phyloP scores from a whole-genome alignment of 345 rosid genomes.

The Eucalyptus erythrocorys region DNA sequence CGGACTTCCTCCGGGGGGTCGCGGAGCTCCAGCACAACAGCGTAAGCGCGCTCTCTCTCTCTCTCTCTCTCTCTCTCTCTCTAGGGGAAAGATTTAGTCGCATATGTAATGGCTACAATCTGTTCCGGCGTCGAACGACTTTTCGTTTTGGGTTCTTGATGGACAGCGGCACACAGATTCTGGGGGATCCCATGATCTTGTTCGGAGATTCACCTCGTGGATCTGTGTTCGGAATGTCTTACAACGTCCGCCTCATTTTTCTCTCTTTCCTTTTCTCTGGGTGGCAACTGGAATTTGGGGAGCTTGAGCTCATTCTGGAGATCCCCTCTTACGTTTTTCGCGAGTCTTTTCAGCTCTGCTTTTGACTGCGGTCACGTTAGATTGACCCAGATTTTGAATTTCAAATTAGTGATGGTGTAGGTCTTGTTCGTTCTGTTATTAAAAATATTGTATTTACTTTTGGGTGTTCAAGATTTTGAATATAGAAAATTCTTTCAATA shows the following conservation, averaged over 20 bases:
- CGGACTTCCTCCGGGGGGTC: not conserved
- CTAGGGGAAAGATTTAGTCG: not conserved
- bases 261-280: not conserved
- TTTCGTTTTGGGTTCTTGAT: not conserved
- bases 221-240: not conserved
- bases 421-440: not conserved
- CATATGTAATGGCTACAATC: not conserved
- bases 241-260: not conserved
- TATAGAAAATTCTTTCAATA: not conserved
- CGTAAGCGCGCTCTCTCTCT: not conserved
- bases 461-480: not conserved
- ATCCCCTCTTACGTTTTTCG: not conserved
- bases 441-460: not conserved
- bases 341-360: not conserved
- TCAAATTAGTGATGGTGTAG: not conserved
- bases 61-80: not conserved
- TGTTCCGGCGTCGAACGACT: not conserved
- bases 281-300: not conserved
- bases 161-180: not conserved
- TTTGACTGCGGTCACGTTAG: not conserved
- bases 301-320: not conserved
- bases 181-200: not conserved
- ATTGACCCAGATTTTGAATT: not conserved
- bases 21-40: not conserved
- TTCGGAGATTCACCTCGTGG: not conserved